These are phyloP conservation scores for Sordariomycetes sp. DNA, from an alignment of 2,329 filamentous ascomycete species.

Conservation along the genomic window DNA sequence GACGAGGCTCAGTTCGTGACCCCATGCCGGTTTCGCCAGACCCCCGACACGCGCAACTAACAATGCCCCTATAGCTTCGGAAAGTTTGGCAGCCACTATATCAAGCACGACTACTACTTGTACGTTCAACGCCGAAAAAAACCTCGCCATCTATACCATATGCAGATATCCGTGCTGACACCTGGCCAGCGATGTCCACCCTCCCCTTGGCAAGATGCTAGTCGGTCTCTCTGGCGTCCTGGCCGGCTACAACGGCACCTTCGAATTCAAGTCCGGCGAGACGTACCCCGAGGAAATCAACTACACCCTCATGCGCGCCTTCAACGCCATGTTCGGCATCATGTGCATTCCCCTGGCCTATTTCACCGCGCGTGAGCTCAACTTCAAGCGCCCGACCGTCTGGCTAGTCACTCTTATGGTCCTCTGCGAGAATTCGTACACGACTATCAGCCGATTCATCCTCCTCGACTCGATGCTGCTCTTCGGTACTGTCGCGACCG, in stretches of 20 bases:
- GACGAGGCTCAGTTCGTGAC: conserved; percentile 49
- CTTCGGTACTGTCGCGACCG: conserved; percentile 95
- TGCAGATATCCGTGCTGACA: not conserved
- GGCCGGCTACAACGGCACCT: conserved; percentile 96
- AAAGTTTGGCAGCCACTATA: conserved; percentile 98
- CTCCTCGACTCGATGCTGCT: conserved; percentile 97
- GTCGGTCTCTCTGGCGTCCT: conserved; percentile 93
- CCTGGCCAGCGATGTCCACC: conserved; percentile 47
- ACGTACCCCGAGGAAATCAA: conserved; percentile 87
- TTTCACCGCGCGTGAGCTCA: conserved; percentile 83
- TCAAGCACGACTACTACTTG: conserved; percentile 99
- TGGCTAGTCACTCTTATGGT: conserved; percentile 97
- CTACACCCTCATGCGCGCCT: conserved; percentile 97
- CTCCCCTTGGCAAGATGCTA: conserved; percentile 95
- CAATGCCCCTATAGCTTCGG: conserved; percentile 49
- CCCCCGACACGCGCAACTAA: not conserved
- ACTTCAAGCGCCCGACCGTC: conserved; percentile 73
- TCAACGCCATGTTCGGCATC: conserved; percentile 92
- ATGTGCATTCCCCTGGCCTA: conserved; percentile 89
- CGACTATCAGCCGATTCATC: conserved; percentile 96
- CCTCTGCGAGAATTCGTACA: conserved; percentile 97
- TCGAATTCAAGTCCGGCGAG: conserved; percentile 98
- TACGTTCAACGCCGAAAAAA: conserved; percentile 6
- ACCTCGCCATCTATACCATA: not conserved
- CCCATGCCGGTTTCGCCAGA: not conserved